Conservation (phyloP, 257 asterid genomes). For the Cynanchum wilfordii region DNA sequence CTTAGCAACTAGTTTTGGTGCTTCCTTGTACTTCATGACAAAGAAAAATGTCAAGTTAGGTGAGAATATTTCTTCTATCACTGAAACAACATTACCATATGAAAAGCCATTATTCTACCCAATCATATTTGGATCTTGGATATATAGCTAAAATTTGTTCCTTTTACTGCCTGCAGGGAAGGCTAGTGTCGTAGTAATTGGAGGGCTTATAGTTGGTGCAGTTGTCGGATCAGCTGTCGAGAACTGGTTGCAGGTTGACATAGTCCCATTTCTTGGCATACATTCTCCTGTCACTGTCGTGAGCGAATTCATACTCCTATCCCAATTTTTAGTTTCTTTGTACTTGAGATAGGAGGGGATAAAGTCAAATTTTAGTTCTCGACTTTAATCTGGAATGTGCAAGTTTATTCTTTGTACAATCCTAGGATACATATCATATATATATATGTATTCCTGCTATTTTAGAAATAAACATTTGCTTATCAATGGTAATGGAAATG, state of each 20-base stretch:
- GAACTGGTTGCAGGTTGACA: constrained; percentile 90
- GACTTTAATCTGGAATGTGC: constrained; percentile 20
- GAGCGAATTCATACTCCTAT: constrained; percentile 76
- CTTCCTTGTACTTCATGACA: constrained; percentile 93
- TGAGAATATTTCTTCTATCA: constrained; percentile 29
- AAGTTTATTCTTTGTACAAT: constrained; percentile 18
- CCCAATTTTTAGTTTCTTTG: constrained; percentile 80
- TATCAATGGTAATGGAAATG: constrained; percentile 13
- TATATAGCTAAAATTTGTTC: neutral
- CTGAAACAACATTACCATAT: neutral
- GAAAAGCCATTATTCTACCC: neutral
- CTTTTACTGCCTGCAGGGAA: constrained; percentile 55
- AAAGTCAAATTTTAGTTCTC: constrained; percentile 18
- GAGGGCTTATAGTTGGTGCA: constrained; percentile 97
- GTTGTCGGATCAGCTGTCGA: constrained; percentile 93
- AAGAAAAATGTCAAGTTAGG: constrained; percentile 88
- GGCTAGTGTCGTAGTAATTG: constrained; percentile 80
- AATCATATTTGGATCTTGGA: neutral
- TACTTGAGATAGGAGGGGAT: constrained; percentile 49
- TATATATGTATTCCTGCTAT: constrained; percentile 23
- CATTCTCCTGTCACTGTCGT: constrained; percentile 81
- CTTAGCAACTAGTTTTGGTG: constrained; percentile 91
- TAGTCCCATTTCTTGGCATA: constrained; percentile 87
- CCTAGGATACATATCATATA: neutral
- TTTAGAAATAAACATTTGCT: constrained; percentile 44